These are phyloP conservation scores for Lipomyces yamadae DNA, from an alignment of 805 yeast genomes.

Conservation along the genomic window DNA sequence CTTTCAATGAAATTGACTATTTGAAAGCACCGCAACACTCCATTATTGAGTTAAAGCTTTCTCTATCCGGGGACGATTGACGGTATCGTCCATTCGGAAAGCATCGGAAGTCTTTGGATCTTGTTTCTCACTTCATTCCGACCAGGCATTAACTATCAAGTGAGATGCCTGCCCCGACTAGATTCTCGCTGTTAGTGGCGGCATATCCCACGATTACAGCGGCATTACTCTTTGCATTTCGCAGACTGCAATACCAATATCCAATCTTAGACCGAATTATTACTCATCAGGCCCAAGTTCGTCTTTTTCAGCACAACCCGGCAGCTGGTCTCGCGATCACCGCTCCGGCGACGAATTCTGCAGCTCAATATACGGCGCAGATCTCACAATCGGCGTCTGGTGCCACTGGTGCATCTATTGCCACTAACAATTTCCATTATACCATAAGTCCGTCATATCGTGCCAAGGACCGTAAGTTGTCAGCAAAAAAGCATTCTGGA, in stretches of 20 bases:
- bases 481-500: conserved; percentile 6
- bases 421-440: conserved; percentile 20
- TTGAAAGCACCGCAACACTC: neutral
- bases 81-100: neutral
- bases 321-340: conserved; percentile 11
- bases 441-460: conserved; percentile 27
- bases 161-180: conserved; percentile 29
- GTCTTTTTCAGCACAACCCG: conserved; percentile 20
- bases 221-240: conserved; percentile 33
- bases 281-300: conserved; percentile 18
- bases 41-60: neutral
- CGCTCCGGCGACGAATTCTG: conserved; percentile 20
- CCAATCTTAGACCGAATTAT: conserved; percentile 33
- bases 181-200: conserved; percentile 33
- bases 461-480: conserved; percentile 24
- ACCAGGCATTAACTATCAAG: neutral
- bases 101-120: neutral
- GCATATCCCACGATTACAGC: conserved; percentile 38
- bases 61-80: neutral
- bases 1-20: neutral
- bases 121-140: neutral
- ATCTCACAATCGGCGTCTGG: conserved; percentile 7
- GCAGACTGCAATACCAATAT: conserved; percentile 29
- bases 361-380: conserved; percentile 14
- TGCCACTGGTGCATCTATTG: conserved; percentile 2